These are phyloP conservation scores for Trichosporon ovoides DNA, from an alignment of 1,284 basidiomycete species.

Conservation along the genomic window DNA sequence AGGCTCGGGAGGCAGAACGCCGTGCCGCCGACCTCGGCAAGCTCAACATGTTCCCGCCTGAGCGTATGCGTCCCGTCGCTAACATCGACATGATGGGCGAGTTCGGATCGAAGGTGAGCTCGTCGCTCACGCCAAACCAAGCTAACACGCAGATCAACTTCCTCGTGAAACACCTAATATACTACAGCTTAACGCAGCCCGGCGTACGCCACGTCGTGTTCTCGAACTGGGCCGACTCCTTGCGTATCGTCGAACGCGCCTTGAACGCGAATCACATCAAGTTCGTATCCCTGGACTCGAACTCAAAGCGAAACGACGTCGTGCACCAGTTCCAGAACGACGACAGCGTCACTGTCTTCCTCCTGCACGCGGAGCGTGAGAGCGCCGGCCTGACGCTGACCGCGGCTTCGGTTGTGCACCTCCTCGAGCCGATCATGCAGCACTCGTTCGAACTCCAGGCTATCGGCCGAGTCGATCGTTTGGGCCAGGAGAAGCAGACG, in stretches of 20 bases:
- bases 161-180: constrained; percentile 42
- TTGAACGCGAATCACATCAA: constrained; percentile 35
- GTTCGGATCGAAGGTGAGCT: constrained; percentile 45
- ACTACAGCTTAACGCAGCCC: constrained; percentile 25
- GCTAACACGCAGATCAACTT: constrained; percentile 38
- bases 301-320: constrained; percentile 32
- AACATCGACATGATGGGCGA: constrained; percentile 42
- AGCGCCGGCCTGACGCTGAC: constrained; percentile 48
- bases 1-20: constrained; percentile 16
- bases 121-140: too few species aligned
- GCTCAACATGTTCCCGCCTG: constrained; percentile 28
- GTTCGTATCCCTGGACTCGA: constrained; percentile 34
- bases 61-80: constrained; percentile 24
- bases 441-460: constrained; percentile 49
- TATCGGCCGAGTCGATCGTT: constrained; percentile 20
- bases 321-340: constrained; percentile 42
- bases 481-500: constrained; percentile 43
- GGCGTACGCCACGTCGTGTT: constrained; percentile 45
- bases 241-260: constrained; percentile 44
- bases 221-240: constrained; percentile 44
- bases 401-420: constrained; percentile 43
- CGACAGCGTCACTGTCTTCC: constrained; percentile 41
- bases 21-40: constrained; percentile 26
- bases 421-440: constrained; percentile 47
- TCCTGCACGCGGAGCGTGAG: constrained; percentile 46